Evolutionary conservation across 805 yeast genomes (phyloP).

Genomic region (Vanderwaltozyma yarrowii): DNA sequence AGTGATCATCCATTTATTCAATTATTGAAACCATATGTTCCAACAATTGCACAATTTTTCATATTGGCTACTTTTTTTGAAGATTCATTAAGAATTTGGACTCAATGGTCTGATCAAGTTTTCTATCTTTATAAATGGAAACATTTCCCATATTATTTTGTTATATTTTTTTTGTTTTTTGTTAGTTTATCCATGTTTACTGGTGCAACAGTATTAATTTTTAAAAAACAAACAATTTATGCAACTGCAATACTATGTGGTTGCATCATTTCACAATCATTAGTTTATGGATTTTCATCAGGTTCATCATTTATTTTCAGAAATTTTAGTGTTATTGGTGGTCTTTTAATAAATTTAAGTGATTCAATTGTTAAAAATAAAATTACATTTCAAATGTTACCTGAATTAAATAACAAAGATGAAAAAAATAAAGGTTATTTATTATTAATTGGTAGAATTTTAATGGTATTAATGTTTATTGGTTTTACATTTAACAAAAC

Average conservation of each 20-base stretch:
- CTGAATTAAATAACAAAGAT: conserved; percentile 55
- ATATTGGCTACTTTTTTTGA: conserved; percentile 92
- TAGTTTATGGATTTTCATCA: conserved; percentile 77
- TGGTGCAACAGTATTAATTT: conserved; percentile 63
- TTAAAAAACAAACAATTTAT: conserved; percentile 54
- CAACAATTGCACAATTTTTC: conserved; percentile 77
- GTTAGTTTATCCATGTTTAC: conserved; percentile 61
- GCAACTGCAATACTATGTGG: conserved; percentile 61
- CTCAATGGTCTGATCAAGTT: conserved; percentile 90
- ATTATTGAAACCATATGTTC: conserved; percentile 59
- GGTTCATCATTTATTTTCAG: conserved; percentile 77
- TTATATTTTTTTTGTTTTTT: conserved; percentile 52
- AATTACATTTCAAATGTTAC: conserved; percentile 40
- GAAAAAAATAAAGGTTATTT: conserved; percentile 57
- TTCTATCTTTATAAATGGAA: conserved; percentile 73
- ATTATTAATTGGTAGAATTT: conserved; percentile 76
- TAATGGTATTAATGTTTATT: conserved; percentile 73
- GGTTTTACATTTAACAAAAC: conserved; percentile 71
- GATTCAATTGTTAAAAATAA: conserved; percentile 74
- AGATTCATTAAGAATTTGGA: conserved; percentile 70
- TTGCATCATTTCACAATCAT: conserved; percentile 73
- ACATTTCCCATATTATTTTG: conserved; percentile 67
- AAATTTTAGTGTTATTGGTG: conserved; percentile 86
- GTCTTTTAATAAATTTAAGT: conserved; percentile 74
- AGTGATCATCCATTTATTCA: conserved; percentile 41